Evolutionary conservation across 495 filamentous ascomycete genomes (phyloP).

Genomic region (Penicillium manginii): DNA sequence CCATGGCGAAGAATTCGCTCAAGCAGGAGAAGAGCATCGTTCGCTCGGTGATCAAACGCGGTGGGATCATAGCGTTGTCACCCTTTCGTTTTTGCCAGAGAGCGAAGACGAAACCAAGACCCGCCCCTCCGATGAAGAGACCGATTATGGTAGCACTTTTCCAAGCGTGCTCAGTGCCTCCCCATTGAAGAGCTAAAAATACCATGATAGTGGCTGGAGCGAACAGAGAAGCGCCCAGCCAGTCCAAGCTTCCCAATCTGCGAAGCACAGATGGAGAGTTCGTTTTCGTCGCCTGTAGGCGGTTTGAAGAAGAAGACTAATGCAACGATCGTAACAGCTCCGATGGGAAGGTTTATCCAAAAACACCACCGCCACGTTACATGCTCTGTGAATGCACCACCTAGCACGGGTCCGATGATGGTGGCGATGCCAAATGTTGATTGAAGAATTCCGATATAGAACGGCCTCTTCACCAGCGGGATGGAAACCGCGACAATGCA

Average conservation of each 20-base stretch:
- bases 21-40: slow-evolving; percentile 20
- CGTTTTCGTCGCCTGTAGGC: background rate
- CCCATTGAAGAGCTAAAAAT: slow-evolving; percentile 30
- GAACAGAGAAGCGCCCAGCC: slow-evolving; percentile 48
- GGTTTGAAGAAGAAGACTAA: slow-evolving; percentile 52
- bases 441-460: slow-evolving; percentile 13
- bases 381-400: slow-evolving; percentile 42
- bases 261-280: background rate
- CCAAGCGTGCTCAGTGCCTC: slow-evolving; percentile 22
- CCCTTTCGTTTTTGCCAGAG: slow-evolving; percentile 46
- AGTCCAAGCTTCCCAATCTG: slow-evolving; percentile 31
- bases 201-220: slow-evolving; percentile 41
- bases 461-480: slow-evolving; percentile 5
- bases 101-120: slow-evolving; percentile 31
- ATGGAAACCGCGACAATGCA: slow-evolving; percentile 9
- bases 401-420: slow-evolving; percentile 57
- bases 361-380: slow-evolving; percentile 80
- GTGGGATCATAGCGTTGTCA: slow-evolving; percentile 52
- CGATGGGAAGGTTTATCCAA: slow-evolving; percentile 66
- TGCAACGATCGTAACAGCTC: slow-evolving; percentile 53
- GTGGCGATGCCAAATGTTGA: slow-evolving; percentile 21
- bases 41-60: slow-evolving; percentile 8
- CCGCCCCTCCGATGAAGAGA: slow-evolving; percentile 23
- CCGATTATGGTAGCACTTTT: slow-evolving; percentile 19
- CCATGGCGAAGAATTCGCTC: slow-evolving; percentile 21